Base-by-base conservation (phyloP, 2,329 filamentous ascomycete genomes). In the Aspergillus sojae region DNA sequence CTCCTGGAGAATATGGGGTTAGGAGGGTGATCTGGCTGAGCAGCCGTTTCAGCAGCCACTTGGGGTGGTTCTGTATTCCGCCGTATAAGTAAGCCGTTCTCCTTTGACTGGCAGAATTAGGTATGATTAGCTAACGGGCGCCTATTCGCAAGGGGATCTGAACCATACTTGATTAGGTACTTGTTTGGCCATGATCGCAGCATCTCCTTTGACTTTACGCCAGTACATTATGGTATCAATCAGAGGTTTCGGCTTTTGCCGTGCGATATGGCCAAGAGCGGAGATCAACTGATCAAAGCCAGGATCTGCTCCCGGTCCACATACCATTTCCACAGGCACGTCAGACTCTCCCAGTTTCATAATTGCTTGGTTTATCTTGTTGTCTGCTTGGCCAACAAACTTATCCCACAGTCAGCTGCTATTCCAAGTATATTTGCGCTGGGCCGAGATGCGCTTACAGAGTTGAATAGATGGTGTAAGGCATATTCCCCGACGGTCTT, bases 401-500 rank as follows among this genome's bases (percentile, higher is more conserved):
- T 91, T 70, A 48, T 53, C 12, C 28, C 32, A 53, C 65, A 41
- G 63, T 83, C 70, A 83, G 78, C 62, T 64, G 43, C 46, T 26
- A 16, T 26, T 26, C 54, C 19, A 43, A 12, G n/a, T 55, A 26
- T 41, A n/a, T 45, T 36, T 48, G 26, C n/a, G 58, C n/a, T 23
- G 46, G 30, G 23, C 23, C 36, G n/a, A 16, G n/a, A 11, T 48
- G 39, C 39, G 82, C 87, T 78, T 77, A 92, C 90, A 65, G 94
- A 93, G 68, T 95, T 98, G 79, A 98, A 97, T 50, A 99, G 83
- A 71, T 98, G 94, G 79, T 98, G 94, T 65, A 99, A 83, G 23
- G 95, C 95, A 85, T 97, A 98, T 82, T 99, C 95, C 61, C 93
- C 94, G n/a, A 97, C 94, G 0, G 94, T 97, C 79, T 94, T 96